phyloP scores from a whole-genome alignment of 2,329 filamentous ascomycete species.

The Ophioceras dolichostomum region DNA sequence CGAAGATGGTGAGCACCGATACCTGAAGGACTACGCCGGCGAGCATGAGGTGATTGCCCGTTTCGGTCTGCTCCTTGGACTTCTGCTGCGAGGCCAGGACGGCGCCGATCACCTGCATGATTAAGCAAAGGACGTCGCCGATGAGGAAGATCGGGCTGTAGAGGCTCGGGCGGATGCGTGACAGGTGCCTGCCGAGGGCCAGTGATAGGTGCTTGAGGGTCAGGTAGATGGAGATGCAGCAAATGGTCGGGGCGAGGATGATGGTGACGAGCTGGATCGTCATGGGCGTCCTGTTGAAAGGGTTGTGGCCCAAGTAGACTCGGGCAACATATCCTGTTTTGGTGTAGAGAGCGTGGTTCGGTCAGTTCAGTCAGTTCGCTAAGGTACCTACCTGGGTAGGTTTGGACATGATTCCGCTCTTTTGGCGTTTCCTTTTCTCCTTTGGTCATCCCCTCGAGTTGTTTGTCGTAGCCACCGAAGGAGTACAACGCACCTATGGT shows the following conservation, averaged over 20 bases:
- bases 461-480: too few relatives aligned
- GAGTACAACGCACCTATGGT: conserved; percentile 11
- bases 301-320: conserved; percentile 25
- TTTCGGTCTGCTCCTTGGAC: conserved; percentile 1
- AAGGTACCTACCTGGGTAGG: neutral
- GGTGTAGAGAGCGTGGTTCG: neutral
- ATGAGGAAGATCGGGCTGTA: conserved; percentile 38
- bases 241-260: conserved; percentile 27
- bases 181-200: conserved; percentile 26
- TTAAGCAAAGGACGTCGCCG: conserved; percentile 29
- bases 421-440: too few relatives aligned
- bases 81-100: conserved; percentile 8
- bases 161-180: conserved; percentile 23
- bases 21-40: neutral
- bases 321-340: conserved; percentile 24
- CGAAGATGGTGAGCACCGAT: neutral
- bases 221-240: conserved; percentile 31
- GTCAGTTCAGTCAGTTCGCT: neutral
- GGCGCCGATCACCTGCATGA: conserved; percentile 12
- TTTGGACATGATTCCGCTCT: too few relatives aligned
- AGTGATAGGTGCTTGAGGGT: conserved; percentile 32
- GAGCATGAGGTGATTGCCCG: neutral
- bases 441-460: too few relatives aligned
- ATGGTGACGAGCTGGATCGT: conserved; percentile 29
- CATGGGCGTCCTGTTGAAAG: conserved; percentile 25